Evolutionary conservation across 139 green algal genomes (phyloP), one percentile per base, ranked within the genome.

Genomic region (Chlorella vulgaris): DNA sequence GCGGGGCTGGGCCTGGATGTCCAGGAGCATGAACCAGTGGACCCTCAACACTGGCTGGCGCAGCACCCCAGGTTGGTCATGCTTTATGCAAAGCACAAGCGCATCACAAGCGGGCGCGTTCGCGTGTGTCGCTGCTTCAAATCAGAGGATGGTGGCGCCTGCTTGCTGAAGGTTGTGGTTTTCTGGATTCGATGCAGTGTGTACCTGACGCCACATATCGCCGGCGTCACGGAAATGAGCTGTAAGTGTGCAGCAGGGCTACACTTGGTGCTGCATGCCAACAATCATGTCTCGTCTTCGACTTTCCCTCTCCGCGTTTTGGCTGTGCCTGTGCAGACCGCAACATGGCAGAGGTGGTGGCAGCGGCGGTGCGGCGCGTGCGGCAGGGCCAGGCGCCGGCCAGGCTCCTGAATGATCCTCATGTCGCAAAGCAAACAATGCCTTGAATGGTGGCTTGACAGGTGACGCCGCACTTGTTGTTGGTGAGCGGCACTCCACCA

Each of bases 191-290:
- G 2, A 26, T 61, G 50, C 77, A 87, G 69, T 22, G 67, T 84
- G 18, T 88, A 88, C 33, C 71, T 91, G 29, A 95, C 88, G 38
- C 91, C 91, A 10, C 91, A 95, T 81, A 80, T 94, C 4, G 91
- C 86, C 3, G 91, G 91, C 18, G 90, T 95, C 22, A 95, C 91
- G 4, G 81, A 92, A 36, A 33, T 86, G 10, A 88, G 78, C 21
- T 94, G 76, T 82, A 43, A 82, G 76, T 62, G 71, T 24, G 18
- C 40, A 42, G 42, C 28, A 26, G 69, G 2, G 69, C 7, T 75
- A 3, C 15, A 3, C n/a, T 36, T 36, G 4, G 63, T 28, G 13
- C 15, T 28, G 31, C 63, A 22, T n/a, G n/a, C 0, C 7, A 29
- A 29, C 21, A 31, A 29, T 67, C 24, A 29, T 10, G 21, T 36